These are phyloP conservation scores for Malassezia furfur DNA, from an alignment of 1,284 basidiomycete species.

Conservation along the genomic window DNA sequence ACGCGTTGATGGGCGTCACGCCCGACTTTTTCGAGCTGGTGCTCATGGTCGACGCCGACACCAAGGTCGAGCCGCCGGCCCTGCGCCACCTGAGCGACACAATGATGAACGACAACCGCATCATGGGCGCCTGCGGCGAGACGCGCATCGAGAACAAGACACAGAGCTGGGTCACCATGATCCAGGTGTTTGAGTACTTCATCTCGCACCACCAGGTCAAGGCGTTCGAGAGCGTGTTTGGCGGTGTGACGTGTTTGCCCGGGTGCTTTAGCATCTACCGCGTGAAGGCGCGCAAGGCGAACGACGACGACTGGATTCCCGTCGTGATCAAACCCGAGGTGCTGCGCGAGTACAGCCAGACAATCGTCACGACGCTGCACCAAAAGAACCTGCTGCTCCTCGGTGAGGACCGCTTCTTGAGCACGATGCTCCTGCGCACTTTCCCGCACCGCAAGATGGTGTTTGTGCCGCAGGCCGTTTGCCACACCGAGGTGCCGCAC, in stretches of 20 bases:
- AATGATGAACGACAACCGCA: conserved; percentile 95
- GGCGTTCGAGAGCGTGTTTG: conserved; percentile 96
- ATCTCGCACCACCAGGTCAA: conserved; percentile 97
- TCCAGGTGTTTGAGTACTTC: conserved; percentile 98
- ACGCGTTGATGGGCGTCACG: conserved; percentile 94
- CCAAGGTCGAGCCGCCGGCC: conserved; percentile 39
- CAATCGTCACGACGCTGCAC: conserved; percentile 82
- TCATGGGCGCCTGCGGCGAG: conserved; percentile 99
- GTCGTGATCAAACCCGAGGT: conserved; percentile 96
- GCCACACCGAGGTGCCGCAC: conserved; percentile 90
- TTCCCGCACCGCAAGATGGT: conserved; percentile 96
- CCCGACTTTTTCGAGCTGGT: conserved; percentile 97
- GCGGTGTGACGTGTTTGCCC: conserved; percentile 96
- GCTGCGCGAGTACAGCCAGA: conserved; percentile 91
- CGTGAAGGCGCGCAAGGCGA: conserved; percentile 73
- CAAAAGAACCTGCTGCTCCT: conserved; percentile 94
- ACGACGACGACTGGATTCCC: conserved; percentile 90
- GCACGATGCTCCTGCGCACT: conserved; percentile 59
- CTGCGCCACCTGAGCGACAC: conserved; percentile 54
- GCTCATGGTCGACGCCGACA: conserved; percentile 98
- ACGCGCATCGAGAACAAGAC: conserved; percentile 93
- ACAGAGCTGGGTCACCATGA: conserved; percentile 92
- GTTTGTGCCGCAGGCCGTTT: conserved; percentile 91
- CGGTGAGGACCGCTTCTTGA: conserved; percentile 97
- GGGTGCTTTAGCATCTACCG: conserved; percentile 99